Conservation (phyloP, 345 rosid genomes). For the Citrus reticulata region DNA sequence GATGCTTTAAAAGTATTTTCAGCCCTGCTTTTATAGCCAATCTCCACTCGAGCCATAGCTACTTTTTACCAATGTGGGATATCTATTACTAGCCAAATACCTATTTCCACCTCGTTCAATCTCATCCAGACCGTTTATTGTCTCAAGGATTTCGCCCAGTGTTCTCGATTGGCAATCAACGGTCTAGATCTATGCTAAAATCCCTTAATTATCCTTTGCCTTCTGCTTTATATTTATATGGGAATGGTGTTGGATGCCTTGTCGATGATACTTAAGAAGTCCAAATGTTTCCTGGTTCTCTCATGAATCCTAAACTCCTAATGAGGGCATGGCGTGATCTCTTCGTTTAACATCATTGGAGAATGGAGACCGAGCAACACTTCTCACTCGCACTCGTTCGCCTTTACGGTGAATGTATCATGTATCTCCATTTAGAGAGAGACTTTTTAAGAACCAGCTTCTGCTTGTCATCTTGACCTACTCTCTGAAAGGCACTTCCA, state of each 20-base stretch:
- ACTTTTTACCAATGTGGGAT: background rate
- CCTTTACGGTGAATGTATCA: conserved; percentile 59
- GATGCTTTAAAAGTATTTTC: fast-evolving
- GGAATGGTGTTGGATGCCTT: background rate
- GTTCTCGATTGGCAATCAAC: background rate
- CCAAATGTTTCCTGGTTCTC: background rate
- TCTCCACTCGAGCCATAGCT: no score
- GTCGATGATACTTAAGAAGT: background rate
- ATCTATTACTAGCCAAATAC: background rate
- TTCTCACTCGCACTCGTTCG: conserved; percentile 44
- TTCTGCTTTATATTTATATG: background rate
- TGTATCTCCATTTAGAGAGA: conserved; percentile 54
- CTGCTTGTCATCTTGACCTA: conserved; percentile 60
- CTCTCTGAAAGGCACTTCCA: conserved; percentile 49
- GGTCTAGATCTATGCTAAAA: background rate
- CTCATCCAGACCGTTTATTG: background rate
- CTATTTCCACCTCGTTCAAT: background rate
- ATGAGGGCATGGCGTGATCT: no score
- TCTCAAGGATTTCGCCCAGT: background rate
- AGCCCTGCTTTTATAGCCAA: no score
- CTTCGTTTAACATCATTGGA: no score
- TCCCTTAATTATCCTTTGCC: background rate
- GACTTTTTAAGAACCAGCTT: conserved; percentile 54
- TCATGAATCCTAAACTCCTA: no score
- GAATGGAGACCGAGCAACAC: conserved; percentile 12